Evolutionary conservation across 345 rosid genomes (phyloP).

Genomic region (Melaleuca alternifolia): DNA sequence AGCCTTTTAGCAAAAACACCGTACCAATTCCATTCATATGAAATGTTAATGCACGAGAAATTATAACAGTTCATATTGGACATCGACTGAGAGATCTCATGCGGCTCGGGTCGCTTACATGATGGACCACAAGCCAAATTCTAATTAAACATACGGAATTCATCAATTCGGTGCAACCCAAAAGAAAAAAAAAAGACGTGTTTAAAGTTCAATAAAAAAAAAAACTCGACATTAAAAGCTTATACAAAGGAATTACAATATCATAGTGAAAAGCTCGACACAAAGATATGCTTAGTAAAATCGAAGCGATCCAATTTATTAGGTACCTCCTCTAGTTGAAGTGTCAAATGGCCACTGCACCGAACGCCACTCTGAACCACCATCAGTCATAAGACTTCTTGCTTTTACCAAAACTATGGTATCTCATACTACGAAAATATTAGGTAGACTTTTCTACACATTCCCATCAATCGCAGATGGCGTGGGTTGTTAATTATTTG

Average conservation of each 20-base stretch:
- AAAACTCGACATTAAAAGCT: neutral
- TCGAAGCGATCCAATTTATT: neutral
- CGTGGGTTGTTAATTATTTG: neutral
- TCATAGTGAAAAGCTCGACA: neutral
- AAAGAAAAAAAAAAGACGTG: too few relatives aligned
- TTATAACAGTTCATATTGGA: neutral
- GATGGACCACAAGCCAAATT: too few relatives aligned
- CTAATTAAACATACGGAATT: too few relatives aligned
- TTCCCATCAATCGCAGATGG: neutral
- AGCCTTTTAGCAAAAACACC: neutral
- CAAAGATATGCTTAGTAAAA: neutral
- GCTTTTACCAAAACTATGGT: neutral
- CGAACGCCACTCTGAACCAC: neutral
- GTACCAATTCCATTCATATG: neutral
- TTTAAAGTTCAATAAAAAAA: neutral
- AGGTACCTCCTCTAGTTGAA: neutral
- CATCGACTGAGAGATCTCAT: neutral
- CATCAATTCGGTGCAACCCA: neutral
- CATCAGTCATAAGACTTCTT: neutral
- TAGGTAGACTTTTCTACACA: neutral
- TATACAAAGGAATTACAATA: neutral
- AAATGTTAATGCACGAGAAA: neutral
- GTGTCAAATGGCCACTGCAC: neutral
- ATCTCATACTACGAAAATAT: neutral
- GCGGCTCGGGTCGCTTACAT: too few relatives aligned